These are phyloP conservation scores for Sorghum bicolor DNA, from an alignment of 176 grass and related monocot species.

Conservation along the genomic window Sorghum_bicolor_NCBIv3 NC_012873.2:62994501-62995000, in stretches of 20 bases:
- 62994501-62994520: background rate
- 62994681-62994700: background rate
- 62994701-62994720: background rate
- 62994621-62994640: background rate
- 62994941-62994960: background rate
- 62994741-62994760: slow-evolving; percentile 24
- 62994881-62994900: background rate
- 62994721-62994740: background rate
- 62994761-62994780: slow-evolving; percentile 29
- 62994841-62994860: slow-evolving; percentile 6
- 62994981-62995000: slow-evolving; percentile 25
- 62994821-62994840: slow-evolving; percentile 34
- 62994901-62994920: background rate
- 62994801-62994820: background rate
- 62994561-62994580: background rate
- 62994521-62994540: background rate
- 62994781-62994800: slow-evolving; percentile 6
- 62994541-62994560: background rate
- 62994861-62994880: background rate
- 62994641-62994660: background rate
- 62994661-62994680: background rate
- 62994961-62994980: slow-evolving; percentile 11
- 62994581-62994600: background rate
- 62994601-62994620: background rate
- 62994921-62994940: slow-evolving; percentile 35